Evolutionary conservation across 805 yeast genomes (phyloP).

Genomic region (Kazachstania kunashirensis): DNA sequence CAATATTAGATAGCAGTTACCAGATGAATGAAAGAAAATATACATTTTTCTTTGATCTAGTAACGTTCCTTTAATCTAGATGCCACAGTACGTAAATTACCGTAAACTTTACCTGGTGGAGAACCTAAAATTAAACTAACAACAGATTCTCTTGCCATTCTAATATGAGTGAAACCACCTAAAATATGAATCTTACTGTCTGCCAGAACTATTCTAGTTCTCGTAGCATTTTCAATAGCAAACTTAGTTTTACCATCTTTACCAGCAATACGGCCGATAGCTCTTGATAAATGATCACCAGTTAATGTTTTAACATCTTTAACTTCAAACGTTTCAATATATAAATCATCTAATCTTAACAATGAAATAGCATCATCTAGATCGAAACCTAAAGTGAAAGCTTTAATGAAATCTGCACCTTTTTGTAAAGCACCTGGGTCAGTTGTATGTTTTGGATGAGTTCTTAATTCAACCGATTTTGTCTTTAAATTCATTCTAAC

Average conservation of each 20-base stretch:
- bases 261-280: slow-evolving; percentile 99
- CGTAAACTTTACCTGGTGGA: slow-evolving; percentile 97
- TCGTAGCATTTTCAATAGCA: slow-evolving; percentile 96
- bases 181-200: slow-evolving; percentile 93
- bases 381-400: slow-evolving; percentile 93
- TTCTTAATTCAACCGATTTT: slow-evolving; percentile 80
- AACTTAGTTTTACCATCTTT: slow-evolving; percentile 98
- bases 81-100: slow-evolving; percentile 92
- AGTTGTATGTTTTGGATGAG: slow-evolving; percentile 65
- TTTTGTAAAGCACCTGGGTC: slow-evolving; percentile 94
- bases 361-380: slow-evolving; percentile 94
- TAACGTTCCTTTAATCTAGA: slow-evolving; percentile 95
- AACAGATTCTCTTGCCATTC: slow-evolving; percentile 97
- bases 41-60: no score
- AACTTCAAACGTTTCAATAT: slow-evolving; percentile 92
- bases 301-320: slow-evolving; percentile 92
- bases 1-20: no score
- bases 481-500: slow-evolving; percentile 89
- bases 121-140: slow-evolving; percentile 91
- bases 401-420: slow-evolving; percentile 94
- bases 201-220: slow-evolving; percentile 95
- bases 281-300: slow-evolving; percentile 96
- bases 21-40: no score
- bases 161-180: slow-evolving; percentile 94
- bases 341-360: slow-evolving; percentile 86